Conservation (phyloP, 805 yeast genomes). For the Peterozyma xylosa region DNA sequence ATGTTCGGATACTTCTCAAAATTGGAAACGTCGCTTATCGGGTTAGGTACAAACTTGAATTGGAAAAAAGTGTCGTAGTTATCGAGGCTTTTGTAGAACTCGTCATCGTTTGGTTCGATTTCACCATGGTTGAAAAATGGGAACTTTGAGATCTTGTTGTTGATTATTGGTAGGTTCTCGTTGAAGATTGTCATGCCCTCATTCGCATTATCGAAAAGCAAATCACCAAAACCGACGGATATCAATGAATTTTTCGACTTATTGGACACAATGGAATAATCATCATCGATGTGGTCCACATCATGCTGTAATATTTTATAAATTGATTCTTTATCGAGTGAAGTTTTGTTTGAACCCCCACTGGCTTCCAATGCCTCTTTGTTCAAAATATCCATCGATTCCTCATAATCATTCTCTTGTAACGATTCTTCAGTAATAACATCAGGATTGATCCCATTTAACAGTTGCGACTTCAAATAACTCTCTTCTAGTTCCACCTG, state of each 20-base stretch:
- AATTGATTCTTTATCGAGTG: not conserved
- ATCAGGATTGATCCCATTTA: not conserved
- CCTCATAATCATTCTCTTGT: not conserved
- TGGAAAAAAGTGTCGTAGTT: constrained; percentile 19
- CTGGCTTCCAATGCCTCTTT: not conserved
- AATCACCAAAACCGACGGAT: constrained; percentile 3
- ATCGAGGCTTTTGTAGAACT: constrained; percentile 9
- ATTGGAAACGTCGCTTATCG: constrained; percentile 15
- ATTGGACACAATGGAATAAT: not conserved
- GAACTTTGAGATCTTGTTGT: constrained; percentile 1
- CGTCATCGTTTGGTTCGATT: not conserved
- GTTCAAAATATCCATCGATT: not conserved
- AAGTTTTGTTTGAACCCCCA: not conserved
- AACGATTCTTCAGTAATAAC: not conserved
- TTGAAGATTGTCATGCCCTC: constrained; percentile 2
- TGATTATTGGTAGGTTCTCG: constrained; percentile 5
- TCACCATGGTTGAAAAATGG: constrained; percentile 1
- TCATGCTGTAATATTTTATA: not conserved
- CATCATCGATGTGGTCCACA: not conserved
- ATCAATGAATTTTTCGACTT: not conserved
- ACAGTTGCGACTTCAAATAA: not conserved
- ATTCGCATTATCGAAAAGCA: not conserved
- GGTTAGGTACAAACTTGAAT: constrained; percentile 24
- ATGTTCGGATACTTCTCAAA: constrained; percentile 19
- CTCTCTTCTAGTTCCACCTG: constrained; percentile 3